Conservation (phyloP, 2,329 filamentous ascomycete species). For the Pseudohalonectria lignicola region DNA sequence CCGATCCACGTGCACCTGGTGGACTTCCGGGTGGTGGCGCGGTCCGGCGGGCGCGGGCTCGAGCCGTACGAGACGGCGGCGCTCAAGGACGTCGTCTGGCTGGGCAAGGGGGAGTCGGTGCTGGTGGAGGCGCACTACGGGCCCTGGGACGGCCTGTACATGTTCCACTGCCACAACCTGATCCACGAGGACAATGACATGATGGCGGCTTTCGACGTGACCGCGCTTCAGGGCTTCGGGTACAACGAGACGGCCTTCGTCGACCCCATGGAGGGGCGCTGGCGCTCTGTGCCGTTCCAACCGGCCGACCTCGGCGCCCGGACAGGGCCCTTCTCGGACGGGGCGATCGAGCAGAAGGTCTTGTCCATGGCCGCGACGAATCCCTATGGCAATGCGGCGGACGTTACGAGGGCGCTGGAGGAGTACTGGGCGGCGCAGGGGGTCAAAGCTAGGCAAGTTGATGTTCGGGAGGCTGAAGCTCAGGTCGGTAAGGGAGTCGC, state of each 20-base stretch:
- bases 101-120: slow-evolving; percentile 37
- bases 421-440: slow-evolving; percentile 13
- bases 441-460: neutral
- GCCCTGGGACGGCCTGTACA: slow-evolving; percentile 40
- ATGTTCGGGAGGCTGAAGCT: neutral
- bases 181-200: slow-evolving; percentile 33
- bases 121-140: slow-evolving; percentile 38
- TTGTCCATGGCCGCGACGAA: slow-evolving; percentile 12
- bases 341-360: slow-evolving; percentile 12
- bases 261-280: slow-evolving; percentile 25
- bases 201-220: slow-evolving; percentile 35
- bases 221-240: slow-evolving; percentile 21
- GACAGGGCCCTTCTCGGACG: slow-evolving; percentile 12
- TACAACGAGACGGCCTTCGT: slow-evolving; percentile 23
- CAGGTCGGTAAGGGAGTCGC: too few species aligned
- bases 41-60: slow-evolving; percentile 28
- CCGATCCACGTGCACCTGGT: slow-evolving; percentile 48
- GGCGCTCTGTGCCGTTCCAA: slow-evolving; percentile 17
- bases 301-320: slow-evolving; percentile 12
- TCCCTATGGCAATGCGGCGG: slow-evolving; percentile 12
- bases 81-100: slow-evolving; percentile 47
- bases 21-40: slow-evolving; percentile 41
- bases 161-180: slow-evolving; percentile 37
- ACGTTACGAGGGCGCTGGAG: slow-evolving; percentile 14
- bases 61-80: slow-evolving; percentile 41